Evolutionary conservation across 202 grass and related monocot species (phyloP).

Genomic region (Saccharum hybrid): DNA sequence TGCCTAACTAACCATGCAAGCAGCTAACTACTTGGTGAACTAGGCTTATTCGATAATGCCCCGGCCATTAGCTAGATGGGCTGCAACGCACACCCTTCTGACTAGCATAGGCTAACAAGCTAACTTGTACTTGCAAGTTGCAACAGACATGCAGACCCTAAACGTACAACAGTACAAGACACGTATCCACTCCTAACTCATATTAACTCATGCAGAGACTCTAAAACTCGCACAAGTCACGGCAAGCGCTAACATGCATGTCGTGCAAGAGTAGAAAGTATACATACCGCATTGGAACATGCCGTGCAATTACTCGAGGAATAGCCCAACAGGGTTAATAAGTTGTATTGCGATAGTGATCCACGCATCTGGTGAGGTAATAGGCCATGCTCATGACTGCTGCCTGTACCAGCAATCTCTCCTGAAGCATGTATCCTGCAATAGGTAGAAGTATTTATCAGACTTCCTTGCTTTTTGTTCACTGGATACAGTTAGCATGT

Average conservation of each 20-base stretch:
- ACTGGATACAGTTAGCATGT: neutral
- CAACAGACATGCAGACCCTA: neutral
- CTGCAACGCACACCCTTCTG: neutral
- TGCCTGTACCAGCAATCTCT: conserved; percentile 64
- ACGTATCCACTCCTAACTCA: neutral
- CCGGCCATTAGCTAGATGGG: neutral
- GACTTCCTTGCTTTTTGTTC: conserved; percentile 13
- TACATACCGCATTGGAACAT: conserved; percentile 75
- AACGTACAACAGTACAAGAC: neutral
- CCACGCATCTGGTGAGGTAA: conserved; percentile 93
- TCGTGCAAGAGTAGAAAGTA: conserved; percentile 18
- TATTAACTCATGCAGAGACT: neutral
- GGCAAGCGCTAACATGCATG: neutral
- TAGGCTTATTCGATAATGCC: neutral
- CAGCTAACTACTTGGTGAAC: neutral
- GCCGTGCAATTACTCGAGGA: conserved; percentile 89
- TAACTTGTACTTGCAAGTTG: neutral
- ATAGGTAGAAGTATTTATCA: conserved; percentile 33
- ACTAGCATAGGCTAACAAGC: neutral
- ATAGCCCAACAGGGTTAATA: conserved; percentile 83
- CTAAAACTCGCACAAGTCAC: neutral
- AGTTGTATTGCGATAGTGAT: conserved; percentile 71
- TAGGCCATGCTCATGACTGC: conserved; percentile 56
- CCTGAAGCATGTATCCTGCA: conserved; percentile 85
- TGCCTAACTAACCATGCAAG: neutral